A percentile compares a stretch with the other conserved stretches of the same genome.
Conservation (phyloP, 345 rosid genomes). For the Linum lewisii region DNA sequence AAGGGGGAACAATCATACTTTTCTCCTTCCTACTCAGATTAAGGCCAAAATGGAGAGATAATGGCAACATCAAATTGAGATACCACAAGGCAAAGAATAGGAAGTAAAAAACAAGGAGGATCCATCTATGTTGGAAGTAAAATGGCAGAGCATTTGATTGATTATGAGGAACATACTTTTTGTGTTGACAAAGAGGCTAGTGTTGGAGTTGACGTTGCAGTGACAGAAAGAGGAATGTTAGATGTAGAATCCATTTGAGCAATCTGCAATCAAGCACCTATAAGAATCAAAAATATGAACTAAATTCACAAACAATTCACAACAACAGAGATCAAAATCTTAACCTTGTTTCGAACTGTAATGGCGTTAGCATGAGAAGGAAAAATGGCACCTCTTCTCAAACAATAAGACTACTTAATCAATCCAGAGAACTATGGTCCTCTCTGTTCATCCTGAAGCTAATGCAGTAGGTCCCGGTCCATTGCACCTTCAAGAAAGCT, state of each 20-base stretch:
- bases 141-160: too few species aligned
- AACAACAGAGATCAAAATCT: too few species aligned
- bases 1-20: slow-evolving; percentile 13
- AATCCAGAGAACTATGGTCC: background rate
- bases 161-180: too few species aligned
- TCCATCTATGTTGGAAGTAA: slow-evolving; percentile 11
- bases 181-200: too few species aligned
- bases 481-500: slow-evolving; percentile 51
- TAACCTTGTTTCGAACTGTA: too few species aligned
- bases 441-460: slow-evolving; percentile 23
- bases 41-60: slow-evolving; percentile 25
- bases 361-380: slow-evolving; percentile 23
- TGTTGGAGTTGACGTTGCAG: too few species aligned
- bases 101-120: slow-evolving; percentile 8
- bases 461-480: slow-evolving; percentile 44
- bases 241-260: too few species aligned
- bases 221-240: too few species aligned
- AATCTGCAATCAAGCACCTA: too few species aligned
- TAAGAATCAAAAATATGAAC: too few species aligned
- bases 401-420: slow-evolving; percentile 13
- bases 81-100: background rate
- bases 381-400: slow-evolving; percentile 30
- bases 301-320: too few species aligned
- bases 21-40: slow-evolving; percentile 21
- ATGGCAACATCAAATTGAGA: slow-evolving; percentile 11